Conservation (phyloP, 345 rosid genomes). For the Euphorbia lathyris region DNA sequence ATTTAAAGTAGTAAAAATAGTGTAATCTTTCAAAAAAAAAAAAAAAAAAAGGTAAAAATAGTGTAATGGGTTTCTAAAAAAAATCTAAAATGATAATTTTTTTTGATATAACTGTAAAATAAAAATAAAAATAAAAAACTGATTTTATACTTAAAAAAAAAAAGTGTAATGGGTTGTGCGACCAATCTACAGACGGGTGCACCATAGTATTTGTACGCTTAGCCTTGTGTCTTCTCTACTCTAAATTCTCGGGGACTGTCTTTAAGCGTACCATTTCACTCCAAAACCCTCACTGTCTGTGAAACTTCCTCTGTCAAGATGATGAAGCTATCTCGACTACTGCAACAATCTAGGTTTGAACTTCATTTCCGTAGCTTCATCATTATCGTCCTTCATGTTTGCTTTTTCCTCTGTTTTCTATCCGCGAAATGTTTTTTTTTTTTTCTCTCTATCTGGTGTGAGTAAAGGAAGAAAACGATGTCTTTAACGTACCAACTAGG, state of each 20-base stretch:
- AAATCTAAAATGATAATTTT: too few relatives aligned
- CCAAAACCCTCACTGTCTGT: constrained; percentile 1
- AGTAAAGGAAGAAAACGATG: too few relatives aligned
- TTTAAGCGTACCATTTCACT: background rate
- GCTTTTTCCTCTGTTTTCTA: background rate
- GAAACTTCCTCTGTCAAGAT: background rate
- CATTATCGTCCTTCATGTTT: background rate
- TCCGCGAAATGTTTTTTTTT: background rate
- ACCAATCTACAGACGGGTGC: background rate
- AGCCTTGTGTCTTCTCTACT: background rate
- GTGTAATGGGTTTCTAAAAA: too few relatives aligned
- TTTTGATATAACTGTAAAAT: background rate
- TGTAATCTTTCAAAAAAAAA: too few relatives aligned
- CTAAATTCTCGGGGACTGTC: background rate
- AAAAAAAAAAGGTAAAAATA: too few relatives aligned
- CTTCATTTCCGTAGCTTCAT: background rate
- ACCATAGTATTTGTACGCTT: background rate
- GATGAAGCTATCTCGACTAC: constrained; percentile 8
- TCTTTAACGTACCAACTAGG: too few relatives aligned
- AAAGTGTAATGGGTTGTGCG: too few relatives aligned
- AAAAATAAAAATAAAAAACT: too few relatives aligned
- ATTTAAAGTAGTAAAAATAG: too few relatives aligned
- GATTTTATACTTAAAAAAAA: too few relatives aligned
- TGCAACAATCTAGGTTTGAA: constrained; percentile 2
- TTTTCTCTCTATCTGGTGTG: too few relatives aligned